These are phyloP conservation scores for Crithidia expoeki DNA, from an alignment of 208 protist species.

Conservation along the genomic window DNA sequence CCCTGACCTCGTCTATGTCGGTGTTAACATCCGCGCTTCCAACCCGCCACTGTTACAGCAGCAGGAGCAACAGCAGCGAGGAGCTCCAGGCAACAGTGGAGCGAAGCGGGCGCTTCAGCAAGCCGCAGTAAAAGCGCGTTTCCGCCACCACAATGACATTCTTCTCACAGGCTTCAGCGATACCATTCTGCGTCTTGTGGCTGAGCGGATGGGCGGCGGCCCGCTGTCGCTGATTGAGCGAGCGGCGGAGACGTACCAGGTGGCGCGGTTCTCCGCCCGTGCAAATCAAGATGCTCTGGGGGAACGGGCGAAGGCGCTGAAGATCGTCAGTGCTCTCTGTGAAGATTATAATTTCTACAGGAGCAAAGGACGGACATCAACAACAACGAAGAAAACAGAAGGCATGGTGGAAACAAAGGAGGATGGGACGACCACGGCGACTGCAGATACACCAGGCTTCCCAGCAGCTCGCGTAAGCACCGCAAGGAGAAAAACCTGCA, in stretches of 20 bases:
- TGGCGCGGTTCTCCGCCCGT: slow-evolving; percentile 49
- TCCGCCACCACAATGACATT: slow-evolving; percentile 88
- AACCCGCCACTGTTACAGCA: slow-evolving; percentile 7
- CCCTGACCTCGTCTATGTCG: slow-evolving; percentile 89
- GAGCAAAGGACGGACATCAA: background rate
- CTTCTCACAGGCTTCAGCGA: slow-evolving; percentile 93
- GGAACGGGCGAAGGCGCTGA: slow-evolving; percentile 38
- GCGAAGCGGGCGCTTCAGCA: slow-evolving; percentile 4
- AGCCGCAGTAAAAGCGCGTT: slow-evolving; percentile 35
- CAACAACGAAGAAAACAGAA: no score
- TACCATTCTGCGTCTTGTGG: slow-evolving; percentile 90
- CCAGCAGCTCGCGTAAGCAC: background rate
- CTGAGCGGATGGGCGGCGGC: slow-evolving; percentile 75
- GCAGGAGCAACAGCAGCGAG: background rate
- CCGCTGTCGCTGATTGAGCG: slow-evolving; percentile 77
- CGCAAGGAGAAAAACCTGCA: no score
- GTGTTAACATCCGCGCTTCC: slow-evolving; percentile 51
- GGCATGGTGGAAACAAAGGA: background rate
- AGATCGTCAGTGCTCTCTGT: slow-evolving; percentile 29
- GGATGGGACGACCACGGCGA: background rate
- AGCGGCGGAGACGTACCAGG: slow-evolving; percentile 77
- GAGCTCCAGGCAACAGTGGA: background rate
- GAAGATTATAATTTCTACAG: slow-evolving; percentile 11
- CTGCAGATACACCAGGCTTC: background rate
- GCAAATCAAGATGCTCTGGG: slow-evolving; percentile 8